Percentiles rank a stretch among this genome's conserved stretches.
phyloP scores from a whole-genome alignment of 1,284 basidiomycete genomes.

The Fomitopsis betulina region DNA sequence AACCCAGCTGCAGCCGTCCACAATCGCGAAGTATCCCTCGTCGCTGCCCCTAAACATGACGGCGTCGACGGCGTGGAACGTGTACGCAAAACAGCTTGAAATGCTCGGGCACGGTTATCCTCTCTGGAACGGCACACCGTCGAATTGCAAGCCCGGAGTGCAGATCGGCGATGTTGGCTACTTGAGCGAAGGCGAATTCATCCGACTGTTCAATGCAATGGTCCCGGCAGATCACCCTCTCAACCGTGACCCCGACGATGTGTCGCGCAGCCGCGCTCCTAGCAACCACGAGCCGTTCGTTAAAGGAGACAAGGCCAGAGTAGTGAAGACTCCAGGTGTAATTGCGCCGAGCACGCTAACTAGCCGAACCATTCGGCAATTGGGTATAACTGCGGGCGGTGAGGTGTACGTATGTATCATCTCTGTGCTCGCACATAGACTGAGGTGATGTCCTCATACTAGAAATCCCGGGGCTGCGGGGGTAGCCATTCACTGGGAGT shows the following conservation, averaged over 20 bases:
- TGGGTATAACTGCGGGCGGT: neutral
- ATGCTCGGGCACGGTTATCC: slow-evolving; percentile 7
- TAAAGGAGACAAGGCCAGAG: neutral
- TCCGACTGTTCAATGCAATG: slow-evolving; percentile 28
- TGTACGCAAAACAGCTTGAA: slow-evolving; percentile 6
- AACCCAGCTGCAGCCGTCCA: too few species aligned
- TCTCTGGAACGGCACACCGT: slow-evolving; percentile 5
- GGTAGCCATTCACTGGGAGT: slow-evolving; percentile 13
- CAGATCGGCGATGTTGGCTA: slow-evolving; percentile 10
- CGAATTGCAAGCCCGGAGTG: neutral
- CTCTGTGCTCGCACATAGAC: neutral
- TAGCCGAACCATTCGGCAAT: slow-evolving; percentile 4
- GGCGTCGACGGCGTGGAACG: neutral
- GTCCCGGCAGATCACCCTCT: slow-evolving; percentile 12
- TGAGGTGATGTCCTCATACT: neutral
- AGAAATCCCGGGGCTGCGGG: neutral
- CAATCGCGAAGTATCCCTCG: too few species aligned
- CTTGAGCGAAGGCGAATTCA: slow-evolving; percentile 21
- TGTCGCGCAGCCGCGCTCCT: slow-evolving; percentile 12
- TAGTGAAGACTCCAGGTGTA: neutral
- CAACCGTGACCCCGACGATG: too few species aligned
- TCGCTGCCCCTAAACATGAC: neutral
- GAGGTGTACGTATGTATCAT: neutral
- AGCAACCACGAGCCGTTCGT: slow-evolving; percentile 9
- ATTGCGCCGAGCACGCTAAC: neutral